Percentiles rank a stretch among this genome's conserved stretches.
phyloP scores from a whole-genome alignment of 2,329 filamentous ascomycete species.

The Westerdykella aurantiaca region DNA sequence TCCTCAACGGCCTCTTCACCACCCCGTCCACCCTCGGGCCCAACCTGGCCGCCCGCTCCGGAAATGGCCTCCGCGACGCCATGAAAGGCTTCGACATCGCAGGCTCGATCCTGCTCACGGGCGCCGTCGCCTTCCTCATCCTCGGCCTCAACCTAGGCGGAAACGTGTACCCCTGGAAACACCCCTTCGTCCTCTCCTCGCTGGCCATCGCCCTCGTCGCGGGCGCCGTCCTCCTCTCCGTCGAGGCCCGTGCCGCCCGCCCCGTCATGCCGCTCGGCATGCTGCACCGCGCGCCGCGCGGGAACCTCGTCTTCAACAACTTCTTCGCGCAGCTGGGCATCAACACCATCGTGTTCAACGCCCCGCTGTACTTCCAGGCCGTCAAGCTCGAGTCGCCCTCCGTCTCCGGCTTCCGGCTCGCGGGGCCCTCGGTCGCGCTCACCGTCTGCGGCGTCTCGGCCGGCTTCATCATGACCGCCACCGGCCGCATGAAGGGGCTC shows the following conservation, averaged over 20 bases:
- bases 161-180: slow-evolving; percentile 48
- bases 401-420: slow-evolving; percentile 64
- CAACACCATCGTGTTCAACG: slow-evolving; percentile 60
- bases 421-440: slow-evolving; percentile 54
- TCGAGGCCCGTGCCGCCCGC: slow-evolving; percentile 34
- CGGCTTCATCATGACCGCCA: slow-evolving; percentile 42
- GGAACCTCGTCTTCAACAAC: slow-evolving; percentile 48
- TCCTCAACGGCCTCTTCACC: slow-evolving; percentile 40
- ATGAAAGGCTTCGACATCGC: slow-evolving; percentile 47
- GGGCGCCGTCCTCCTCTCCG: slow-evolving; percentile 38
- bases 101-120: slow-evolving; percentile 45
- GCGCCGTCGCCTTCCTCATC: slow-evolving; percentile 45
- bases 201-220: slow-evolving; percentile 39
- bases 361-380: slow-evolving; percentile 60
- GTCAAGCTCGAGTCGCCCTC: slow-evolving; percentile 56
- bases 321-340: slow-evolving; percentile 47
- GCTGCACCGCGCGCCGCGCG: slow-evolving; percentile 43
- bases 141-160: slow-evolving; percentile 50
- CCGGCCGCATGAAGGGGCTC: slow-evolving; percentile 40
- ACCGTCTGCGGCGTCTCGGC: slow-evolving; percentile 39
- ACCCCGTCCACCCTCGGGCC: slow-evolving; percentile 44
- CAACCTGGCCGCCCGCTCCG: slow-evolving; percentile 38
- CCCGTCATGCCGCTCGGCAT: slow-evolving; percentile 48
- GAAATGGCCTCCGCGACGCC: slow-evolving; percentile 38
- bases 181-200: slow-evolving; percentile 46